Conservation (phyloP, 371 early-diverging fungal species). For the Zancudomyces culisetae region DNA sequence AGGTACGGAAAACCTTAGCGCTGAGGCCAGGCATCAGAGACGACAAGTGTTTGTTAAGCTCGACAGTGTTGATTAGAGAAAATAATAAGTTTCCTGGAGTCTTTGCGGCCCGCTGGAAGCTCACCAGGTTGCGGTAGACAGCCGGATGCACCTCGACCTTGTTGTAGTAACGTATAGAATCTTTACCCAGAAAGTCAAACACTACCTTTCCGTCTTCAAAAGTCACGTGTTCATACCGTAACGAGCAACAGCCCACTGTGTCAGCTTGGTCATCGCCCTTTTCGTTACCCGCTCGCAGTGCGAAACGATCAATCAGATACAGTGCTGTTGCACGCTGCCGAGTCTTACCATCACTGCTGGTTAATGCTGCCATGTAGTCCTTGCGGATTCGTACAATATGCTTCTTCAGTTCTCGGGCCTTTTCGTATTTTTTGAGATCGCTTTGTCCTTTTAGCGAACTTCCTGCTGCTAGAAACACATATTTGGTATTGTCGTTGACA, state of each 20-base stretch:
- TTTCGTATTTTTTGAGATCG: constrained; percentile 91
- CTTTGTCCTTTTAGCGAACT: constrained; percentile 89
- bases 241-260: constrained; percentile 95
- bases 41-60: constrained; percentile 74
- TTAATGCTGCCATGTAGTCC: constrained; percentile 56
- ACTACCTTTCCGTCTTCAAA: constrained; percentile 56
- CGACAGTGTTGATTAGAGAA: constrained; percentile 59
- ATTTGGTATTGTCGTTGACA: constrained; percentile 75
- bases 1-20: constrained; percentile 97
- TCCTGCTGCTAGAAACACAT: constrained; percentile 81
- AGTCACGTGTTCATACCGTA: constrained; percentile 79
- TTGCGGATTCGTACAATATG: constrained; percentile 53
- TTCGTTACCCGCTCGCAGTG: constrained; percentile 94
- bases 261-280: constrained; percentile 95
- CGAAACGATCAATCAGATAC: constrained; percentile 86
- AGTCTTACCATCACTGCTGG: constrained; percentile 48
- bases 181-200: constrained; percentile 96
- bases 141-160: constrained; percentile 61
- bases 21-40: constrained; percentile 78
- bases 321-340: constrained; percentile 88
- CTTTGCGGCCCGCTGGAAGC: constrained; percentile 67
- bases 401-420: constrained; percentile 72
- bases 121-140: constrained; percentile 76
- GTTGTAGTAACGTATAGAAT: constrained; percentile 87
- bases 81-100: constrained; percentile 58